Conservation (phyloP, 2,329 filamentous ascomycete species). For the Apiospora marii region DNA sequence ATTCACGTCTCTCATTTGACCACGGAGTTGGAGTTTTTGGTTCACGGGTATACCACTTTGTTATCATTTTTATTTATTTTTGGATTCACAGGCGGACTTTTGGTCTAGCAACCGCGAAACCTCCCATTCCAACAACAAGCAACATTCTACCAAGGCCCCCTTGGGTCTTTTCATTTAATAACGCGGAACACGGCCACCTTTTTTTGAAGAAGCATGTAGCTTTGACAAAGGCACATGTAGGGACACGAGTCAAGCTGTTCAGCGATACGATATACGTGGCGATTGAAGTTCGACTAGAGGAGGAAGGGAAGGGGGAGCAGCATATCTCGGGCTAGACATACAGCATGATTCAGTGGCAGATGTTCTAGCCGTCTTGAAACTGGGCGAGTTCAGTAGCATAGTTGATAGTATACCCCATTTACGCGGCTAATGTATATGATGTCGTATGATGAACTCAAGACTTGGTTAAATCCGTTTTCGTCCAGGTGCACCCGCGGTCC, state of each 20-base stretch:
- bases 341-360: constrained; percentile 23
- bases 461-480: constrained; percentile 29
- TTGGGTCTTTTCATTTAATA: constrained; percentile 12
- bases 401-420: constrained; percentile 43
- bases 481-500: background rate
- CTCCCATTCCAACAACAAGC: background rate
- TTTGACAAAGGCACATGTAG: background rate
- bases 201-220: background rate
- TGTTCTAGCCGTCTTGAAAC: background rate
- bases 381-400: constrained; percentile 29
- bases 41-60: constrained; percentile 41
- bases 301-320: constrained; percentile 1
- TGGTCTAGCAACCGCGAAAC: background rate
- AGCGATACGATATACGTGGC: constrained; percentile 33
- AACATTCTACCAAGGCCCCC: constrained; percentile 5
- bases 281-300: constrained; percentile 28
- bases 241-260: constrained; percentile 4
- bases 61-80: constrained; percentile 32
- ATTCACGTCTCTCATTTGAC: constrained; percentile 34
- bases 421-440: constrained; percentile 44
- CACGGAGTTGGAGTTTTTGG: constrained; percentile 44
- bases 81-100: constrained; percentile 33
- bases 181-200: constrained; percentile 8
- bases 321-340: constrained; percentile 33
- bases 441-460: constrained; percentile 41